Evolutionary conservation across 345 rosid genomes (phyloP), one percentile per base, ranked within the genome.

Genomic region (Noccaea bulbosa): DNA sequence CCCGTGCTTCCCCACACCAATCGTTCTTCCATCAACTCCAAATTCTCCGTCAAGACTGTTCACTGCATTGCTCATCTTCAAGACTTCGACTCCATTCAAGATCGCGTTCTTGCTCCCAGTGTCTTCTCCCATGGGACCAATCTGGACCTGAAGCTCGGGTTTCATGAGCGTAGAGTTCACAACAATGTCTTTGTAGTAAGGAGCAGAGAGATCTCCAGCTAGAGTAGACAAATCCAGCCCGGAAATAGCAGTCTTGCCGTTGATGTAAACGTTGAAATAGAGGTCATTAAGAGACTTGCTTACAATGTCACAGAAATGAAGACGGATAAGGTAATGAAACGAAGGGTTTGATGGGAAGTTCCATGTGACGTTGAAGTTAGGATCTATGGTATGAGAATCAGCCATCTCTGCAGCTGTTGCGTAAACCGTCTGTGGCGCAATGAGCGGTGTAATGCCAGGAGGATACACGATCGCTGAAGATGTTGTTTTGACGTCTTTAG

Each of bases 11-110:
- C 75, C 70, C 12, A 69, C 44, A 1, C 34, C 12, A 0, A 64
- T 37, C 34, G 40, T 53, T 17, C 44, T 67, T 6, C 96, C 96
- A 54, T 85, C 87, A 15, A 76, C 84, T 8, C 92, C 92, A 53
- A 89, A 87, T 65, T 83, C 88, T 22, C 96, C 96, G 57, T 89
- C 92, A 72, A 89, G 84, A 73, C 96, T 87, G 17, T 81, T 32
- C 8, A 81, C 90, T 0, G 87, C 72, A 53, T 85, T 89, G 77
- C 96, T 89, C 86, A 87, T 87, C 68, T 81, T 89, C 77, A 89
- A 2, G 5, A 89, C 74, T 76, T 89, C 96, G 46, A 89, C 71
- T 4, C 90, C 96, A n/a, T 89, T 89, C 32, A 89, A 71, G 20
- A 89, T 81, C 0, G 96, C 92, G 63, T 89, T 85, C 27, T 33